Base-by-base conservation (phyloP, 805 yeast species). In the Saturnispora sanitii region DNA sequence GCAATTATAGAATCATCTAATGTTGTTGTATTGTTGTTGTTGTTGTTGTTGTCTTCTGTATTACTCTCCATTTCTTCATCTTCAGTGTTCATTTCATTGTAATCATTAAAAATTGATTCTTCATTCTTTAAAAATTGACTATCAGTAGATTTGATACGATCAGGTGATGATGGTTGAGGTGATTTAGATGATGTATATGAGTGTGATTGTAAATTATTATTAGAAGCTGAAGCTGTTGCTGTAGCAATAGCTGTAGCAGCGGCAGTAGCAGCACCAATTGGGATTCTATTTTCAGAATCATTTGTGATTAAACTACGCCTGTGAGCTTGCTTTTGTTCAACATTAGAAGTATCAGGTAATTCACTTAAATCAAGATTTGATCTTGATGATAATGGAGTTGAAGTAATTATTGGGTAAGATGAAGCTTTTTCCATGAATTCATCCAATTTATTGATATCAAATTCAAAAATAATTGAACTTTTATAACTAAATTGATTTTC, bases 401-500 rank as follows among this genome's bases (percentile, higher is more conserved):
- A 27, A 21, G 26, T 29, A 12, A 32, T 35, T 4, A 26, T 19
- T 19, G 33, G 32, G 6, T 18, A 18, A 9, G 33, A 19, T 4
- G 33, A 25, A n/a, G 43, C 35, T 32, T 40, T 50, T 21, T 56
- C 63, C 51, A 58, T 49, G 33, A 41, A 59, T 19, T 50, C 47
- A 4, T 59, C 49, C 15, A 60, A 38, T 35, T 40, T 15, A 2
- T 42, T 41, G 30, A 61, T 49, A 42, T 58, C 62, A 47, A 64
- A 61, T 42, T 62, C 66, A 42, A 61, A 64, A 42, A 62, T 54
- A 18, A 60, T 60, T 6, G 66, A 53, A 37, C 58, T 54, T 40
- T 54, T 53, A 33, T 49, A 53, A 16, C 54, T 53, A 28, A 61
- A 56, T 20, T 55, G 52, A n/a, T 55, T 45, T 22, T 54, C 61